Evolutionary conservation across 495 filamentous ascomycete species (phyloP).

Genomic region (Melanomma pulvis-pyrius): DNA sequence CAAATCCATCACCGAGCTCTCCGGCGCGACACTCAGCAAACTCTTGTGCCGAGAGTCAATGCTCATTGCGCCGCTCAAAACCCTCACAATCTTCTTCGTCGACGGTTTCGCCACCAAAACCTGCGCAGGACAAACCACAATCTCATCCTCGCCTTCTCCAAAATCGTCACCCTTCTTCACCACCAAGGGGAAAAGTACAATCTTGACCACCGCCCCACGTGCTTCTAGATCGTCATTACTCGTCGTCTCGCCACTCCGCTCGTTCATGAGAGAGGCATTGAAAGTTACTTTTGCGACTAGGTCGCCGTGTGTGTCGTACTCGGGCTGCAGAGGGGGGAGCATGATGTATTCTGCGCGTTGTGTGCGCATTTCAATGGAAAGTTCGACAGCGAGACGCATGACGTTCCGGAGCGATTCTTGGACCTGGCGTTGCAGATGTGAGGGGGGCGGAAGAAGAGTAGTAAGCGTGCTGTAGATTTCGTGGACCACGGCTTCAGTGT

Average conservation of each 20-base stretch:
- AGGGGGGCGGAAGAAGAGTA: slow-evolving; percentile 79
- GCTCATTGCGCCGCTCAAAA: slow-evolving; percentile 50
- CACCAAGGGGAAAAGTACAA: slow-evolving; percentile 91
- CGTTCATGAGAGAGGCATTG: slow-evolving; percentile 90
- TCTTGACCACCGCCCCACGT: slow-evolving; percentile 74
- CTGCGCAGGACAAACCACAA: slow-evolving; percentile 90
- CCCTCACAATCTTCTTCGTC: slow-evolving; percentile 50
- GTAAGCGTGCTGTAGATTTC: slow-evolving; percentile 80
- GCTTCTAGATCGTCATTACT: slow-evolving; percentile 78
- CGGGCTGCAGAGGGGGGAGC: slow-evolving; percentile 91
- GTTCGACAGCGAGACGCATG: slow-evolving; percentile 75
- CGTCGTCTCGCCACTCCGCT: slow-evolving; percentile 69
- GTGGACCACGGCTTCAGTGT: slow-evolving; percentile 86
- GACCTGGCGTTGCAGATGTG: slow-evolving; percentile 71
- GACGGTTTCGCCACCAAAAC: slow-evolving; percentile 67
- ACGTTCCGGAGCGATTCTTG: slow-evolving; percentile 80
- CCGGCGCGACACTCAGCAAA: slow-evolving; percentile 39
- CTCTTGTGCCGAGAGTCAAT: slow-evolving; percentile 41
- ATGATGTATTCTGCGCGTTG: slow-evolving; percentile 96
- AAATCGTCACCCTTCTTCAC: slow-evolving; percentile 90
- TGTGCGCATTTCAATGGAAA: slow-evolving; percentile 94
- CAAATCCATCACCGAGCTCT: slow-evolving; percentile 36
- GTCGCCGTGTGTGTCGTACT: slow-evolving; percentile 91
- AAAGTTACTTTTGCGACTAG: slow-evolving; percentile 79
- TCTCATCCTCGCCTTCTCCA: slow-evolving; percentile 84